Percentiles rank a stretch among this genome's conserved stretches.
These are phyloP conservation scores for Calophaca sinica DNA, from an alignment of 306 rosid genomes.

Conservation along the genomic window DNA sequence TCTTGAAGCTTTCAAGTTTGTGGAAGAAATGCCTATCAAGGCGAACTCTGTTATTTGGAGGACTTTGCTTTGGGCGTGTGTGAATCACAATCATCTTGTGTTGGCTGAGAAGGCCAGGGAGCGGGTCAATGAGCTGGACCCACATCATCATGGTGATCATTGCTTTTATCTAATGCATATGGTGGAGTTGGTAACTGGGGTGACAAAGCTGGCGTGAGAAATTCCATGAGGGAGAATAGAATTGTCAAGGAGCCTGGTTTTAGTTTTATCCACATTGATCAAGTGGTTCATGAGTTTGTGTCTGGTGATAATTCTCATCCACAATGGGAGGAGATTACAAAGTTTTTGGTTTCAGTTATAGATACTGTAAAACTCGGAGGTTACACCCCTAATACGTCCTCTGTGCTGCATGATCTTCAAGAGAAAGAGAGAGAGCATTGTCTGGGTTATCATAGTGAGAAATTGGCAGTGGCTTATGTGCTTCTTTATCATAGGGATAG, in stretches of 20 bases:
- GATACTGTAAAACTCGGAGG: slow-evolving; percentile 55
- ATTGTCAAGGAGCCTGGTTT: slow-evolving; percentile 63
- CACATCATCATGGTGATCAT: slow-evolving; percentile 63
- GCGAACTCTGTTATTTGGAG: slow-evolving; percentile 73
- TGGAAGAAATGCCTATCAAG: slow-evolving; percentile 57
- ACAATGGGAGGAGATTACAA: slow-evolving; percentile 53
- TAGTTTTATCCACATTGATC: slow-evolving; percentile 60
- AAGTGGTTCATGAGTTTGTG: slow-evolving; percentile 61
- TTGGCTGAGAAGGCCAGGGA: slow-evolving; percentile 65
- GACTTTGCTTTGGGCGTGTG: slow-evolving; percentile 73
- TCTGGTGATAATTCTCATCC: slow-evolving; percentile 67
- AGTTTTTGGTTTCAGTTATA: slow-evolving; percentile 51
- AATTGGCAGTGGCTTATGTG: slow-evolving; percentile 66
- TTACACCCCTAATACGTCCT: slow-evolving; percentile 51
- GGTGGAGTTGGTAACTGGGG: slow-evolving; percentile 69
- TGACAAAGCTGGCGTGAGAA: slow-evolving; percentile 58
- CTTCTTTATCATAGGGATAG: slow-evolving; percentile 61
- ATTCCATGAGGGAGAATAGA: slow-evolving; percentile 59
- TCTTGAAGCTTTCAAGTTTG: slow-evolving; percentile 63
- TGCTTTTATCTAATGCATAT: slow-evolving; percentile 66
- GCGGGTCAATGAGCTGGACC: slow-evolving; percentile 56
- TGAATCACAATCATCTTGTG: slow-evolving; percentile 54
- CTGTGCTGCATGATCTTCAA: slow-evolving; percentile 63
- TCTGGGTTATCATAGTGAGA: slow-evolving; percentile 70
- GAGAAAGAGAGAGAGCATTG: slow-evolving; percentile 69